Percentiles rank a stretch among this genome's conserved stretches.
These are phyloP conservation scores for Proteromonas lacertae DNA, from an alignment of 352 stramenopile genomes.

Conservation along the genomic window DNA sequence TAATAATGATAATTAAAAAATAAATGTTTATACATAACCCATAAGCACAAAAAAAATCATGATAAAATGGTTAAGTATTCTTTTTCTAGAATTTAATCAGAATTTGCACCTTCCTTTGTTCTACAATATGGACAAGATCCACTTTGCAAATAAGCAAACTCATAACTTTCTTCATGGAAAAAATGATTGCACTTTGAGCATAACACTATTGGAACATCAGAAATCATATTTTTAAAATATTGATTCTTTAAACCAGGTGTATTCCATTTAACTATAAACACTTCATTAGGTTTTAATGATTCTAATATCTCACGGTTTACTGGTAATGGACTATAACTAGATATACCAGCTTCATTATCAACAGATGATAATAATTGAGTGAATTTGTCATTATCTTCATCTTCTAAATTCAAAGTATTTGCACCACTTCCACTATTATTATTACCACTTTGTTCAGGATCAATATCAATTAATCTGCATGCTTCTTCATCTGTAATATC, in stretches of 20 bases:
- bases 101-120: constrained; percentile 14
- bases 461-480: constrained; percentile 26
- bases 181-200: constrained; percentile 49
- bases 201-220: constrained; percentile 51
- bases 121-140: constrained; percentile 47
- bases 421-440: constrained; percentile 7
- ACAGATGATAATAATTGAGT: constrained; percentile 35
- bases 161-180: constrained; percentile 73
- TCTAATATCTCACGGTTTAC: constrained; percentile 27
- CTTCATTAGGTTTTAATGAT: constrained; percentile 3
- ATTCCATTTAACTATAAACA: background rate
- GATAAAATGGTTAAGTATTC: too few species aligned
- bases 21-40: too few species aligned
- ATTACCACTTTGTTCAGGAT: constrained; percentile 1
- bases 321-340: constrained; percentile 5
- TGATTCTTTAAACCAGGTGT: background rate
- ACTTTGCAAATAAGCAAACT: constrained; percentile 51
- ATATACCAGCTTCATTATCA: constrained; percentile 12
- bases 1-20: too few species aligned
- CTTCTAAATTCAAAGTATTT: constrained; percentile 16
- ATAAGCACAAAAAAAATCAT: too few species aligned
- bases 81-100: constrained; percentile 3
- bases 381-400: constrained; percentile 16
- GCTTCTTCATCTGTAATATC: constrained; percentile 35
- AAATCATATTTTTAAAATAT: constrained; percentile 48